Conservation (phyloP, 441 rosid species). For the Lagerstroemia fauriei region DNA sequence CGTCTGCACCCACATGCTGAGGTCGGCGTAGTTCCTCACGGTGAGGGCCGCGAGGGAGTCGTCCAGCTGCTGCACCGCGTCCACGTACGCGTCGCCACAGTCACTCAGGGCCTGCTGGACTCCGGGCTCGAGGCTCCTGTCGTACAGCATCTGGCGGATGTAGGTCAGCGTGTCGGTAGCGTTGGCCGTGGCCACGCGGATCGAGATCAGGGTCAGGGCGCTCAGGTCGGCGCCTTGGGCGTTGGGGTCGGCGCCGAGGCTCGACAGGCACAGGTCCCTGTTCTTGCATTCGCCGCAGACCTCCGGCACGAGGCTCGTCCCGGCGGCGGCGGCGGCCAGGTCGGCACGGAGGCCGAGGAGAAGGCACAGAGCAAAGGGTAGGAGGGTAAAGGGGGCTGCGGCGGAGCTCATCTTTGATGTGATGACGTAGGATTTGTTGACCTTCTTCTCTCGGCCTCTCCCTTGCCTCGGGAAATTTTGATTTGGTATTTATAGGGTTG, state of each 20-base stretch:
- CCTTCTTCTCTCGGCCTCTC: neutral
- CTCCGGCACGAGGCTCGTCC: slow-evolving; percentile 16
- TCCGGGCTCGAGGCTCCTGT: slow-evolving; percentile 17
- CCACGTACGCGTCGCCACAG: slow-evolving; percentile 35
- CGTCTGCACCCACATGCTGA: slow-evolving; percentile 24
- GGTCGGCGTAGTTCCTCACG: slow-evolving; percentile 16
- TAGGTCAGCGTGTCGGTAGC: slow-evolving; percentile 27
- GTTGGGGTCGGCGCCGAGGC: slow-evolving; percentile 31
- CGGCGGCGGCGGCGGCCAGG: neutral
- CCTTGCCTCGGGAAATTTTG: neutral
- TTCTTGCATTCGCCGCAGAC: slow-evolving; percentile 27
- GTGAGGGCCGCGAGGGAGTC: slow-evolving; percentile 29
- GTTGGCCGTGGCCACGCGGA: slow-evolving; percentile 26
- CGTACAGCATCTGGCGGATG: slow-evolving; percentile 20
- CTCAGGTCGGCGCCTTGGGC: slow-evolving; percentile 17
- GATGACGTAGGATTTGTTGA: neutral
- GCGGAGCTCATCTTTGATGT: slow-evolving; percentile 18
- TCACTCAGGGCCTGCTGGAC: slow-evolving; percentile 33
- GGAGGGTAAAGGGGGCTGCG: slow-evolving; percentile 9
- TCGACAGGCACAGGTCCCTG: slow-evolving; percentile 29
- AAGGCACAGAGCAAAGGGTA: slow-evolving; percentile 18
- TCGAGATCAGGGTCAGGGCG: slow-evolving; percentile 28
- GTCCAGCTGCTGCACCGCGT: slow-evolving; percentile 36
- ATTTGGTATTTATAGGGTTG: neutral
- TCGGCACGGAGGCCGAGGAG: neutral